Evolutionary conservation across 2,329 filamentous ascomycete genomes (phyloP).

Genomic region (Clarireedia monteithiana): DNA sequence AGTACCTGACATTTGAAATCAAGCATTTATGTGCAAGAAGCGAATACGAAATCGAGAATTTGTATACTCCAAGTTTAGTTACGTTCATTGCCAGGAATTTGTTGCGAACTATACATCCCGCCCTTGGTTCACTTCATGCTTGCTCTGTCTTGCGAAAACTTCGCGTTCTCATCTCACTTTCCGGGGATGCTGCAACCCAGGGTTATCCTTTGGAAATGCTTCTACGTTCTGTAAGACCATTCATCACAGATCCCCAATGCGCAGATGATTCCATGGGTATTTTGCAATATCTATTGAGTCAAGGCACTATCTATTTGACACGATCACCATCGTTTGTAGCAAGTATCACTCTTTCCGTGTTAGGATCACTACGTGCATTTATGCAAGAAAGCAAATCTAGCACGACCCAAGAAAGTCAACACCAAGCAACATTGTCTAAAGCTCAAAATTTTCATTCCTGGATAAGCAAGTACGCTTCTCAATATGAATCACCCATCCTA

Average conservation of each 20-base stretch:
- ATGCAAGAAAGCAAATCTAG: constrained; percentile 66
- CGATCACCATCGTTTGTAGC: constrained; percentile 67
- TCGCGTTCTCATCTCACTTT: constrained; percentile 70
- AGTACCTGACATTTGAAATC: constrained; percentile 67
- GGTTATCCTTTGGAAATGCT: constrained; percentile 89
- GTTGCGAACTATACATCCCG: constrained; percentile 72
- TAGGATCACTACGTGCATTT: constrained; percentile 72
- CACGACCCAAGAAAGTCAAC: constrained; percentile 79
- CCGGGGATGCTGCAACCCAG: constrained; percentile 61
- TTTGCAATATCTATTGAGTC: constrained; percentile 71
- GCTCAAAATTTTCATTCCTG: constrained; percentile 70
- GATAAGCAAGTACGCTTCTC: constrained; percentile 62
- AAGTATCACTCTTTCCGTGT: constrained; percentile 69
- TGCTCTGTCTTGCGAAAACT: constrained; percentile 83
- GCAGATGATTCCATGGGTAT: constrained; percentile 86
- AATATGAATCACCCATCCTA: constrained; percentile 43
- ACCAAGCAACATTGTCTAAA: constrained; percentile 67
- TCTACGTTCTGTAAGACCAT: constrained; percentile 69
- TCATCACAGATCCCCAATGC: constrained; percentile 76
- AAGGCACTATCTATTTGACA: constrained; percentile 57
- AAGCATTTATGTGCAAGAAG: constrained; percentile 69
- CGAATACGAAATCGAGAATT: constrained; percentile 50
- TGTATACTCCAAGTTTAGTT: constrained; percentile 73
- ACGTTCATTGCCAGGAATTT: constrained; percentile 69
- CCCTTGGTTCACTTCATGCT: constrained; percentile 78